Base-by-base conservation (phyloP, 2,329 filamentous ascomycete genomes). In the Mollisia scopiformis region DNA sequence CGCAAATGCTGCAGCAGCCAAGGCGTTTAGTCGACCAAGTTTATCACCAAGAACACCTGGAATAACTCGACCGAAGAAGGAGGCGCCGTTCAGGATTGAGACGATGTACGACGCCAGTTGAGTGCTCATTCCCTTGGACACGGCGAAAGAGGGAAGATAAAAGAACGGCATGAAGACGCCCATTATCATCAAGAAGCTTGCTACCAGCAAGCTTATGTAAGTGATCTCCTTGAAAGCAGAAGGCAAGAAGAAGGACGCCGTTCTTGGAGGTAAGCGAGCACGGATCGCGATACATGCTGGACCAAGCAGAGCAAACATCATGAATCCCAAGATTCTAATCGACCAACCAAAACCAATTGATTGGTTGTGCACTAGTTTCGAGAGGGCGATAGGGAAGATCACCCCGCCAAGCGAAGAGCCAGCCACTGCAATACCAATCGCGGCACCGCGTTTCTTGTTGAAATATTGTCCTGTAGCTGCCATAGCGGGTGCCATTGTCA, bases 331-430 rank as follows among this genome's bases (percentile, higher is more conserved):
- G 10, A 70, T 65, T 10, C 71, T 64, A 16, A 72, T 63, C 1
- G 68, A 53, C 72, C 71, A 74, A 2, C 64, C 73, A 30, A 76
- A 77, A 2, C 68, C 62, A 13, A 76, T 51, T 1, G 56, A 62
- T 14, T 57, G 58, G 19, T 65, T 59, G 41, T 68, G 59, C 35
- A 88, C 79, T 46, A 88, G 72, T 30, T 79, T 78, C 3, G 78
- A 74, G 11, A 87, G 78, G 76, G 87, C 84, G 65, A 88, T 85
- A 0, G 86, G 85, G 55, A 86, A 82, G 33, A 87, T 79, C 21
- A 88, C 81, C 11, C 82, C 82, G 3, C 81, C 82, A 3, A 83
- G 62, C 7, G 78, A 80, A 25, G 77, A 80, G 2, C 81, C 82
- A 2, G 79, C 75, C 4, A 78, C 75, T 64, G 79, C 76, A 25